phyloP scores from a whole-genome alignment of 176 grass and related monocot genomes.

The Oryza glaberrima region DNA sequence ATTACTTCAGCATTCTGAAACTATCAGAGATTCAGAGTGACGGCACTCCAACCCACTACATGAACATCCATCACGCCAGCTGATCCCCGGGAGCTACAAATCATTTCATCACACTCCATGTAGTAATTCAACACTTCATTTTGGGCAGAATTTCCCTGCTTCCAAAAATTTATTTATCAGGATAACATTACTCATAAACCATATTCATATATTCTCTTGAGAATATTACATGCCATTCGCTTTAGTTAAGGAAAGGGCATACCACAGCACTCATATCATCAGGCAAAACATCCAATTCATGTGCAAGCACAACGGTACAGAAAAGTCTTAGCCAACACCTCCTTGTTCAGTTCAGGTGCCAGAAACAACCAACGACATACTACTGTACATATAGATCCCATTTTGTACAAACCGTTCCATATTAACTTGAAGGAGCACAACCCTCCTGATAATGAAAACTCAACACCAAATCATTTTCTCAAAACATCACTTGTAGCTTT shows the following conservation, averaged over 20 bases:
- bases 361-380: conserved; percentile 28
- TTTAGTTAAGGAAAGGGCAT: not conserved
- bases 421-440: conserved; percentile 29
- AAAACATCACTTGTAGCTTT: conserved; percentile 6
- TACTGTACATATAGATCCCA: conserved; percentile 46
- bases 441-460: not conserved
- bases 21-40: not conserved
- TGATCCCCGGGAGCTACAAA: not conserved
- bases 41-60: not conserved
- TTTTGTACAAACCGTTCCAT: conserved; percentile 30
- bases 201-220: not conserved
- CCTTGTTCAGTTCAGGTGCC: not conserved
- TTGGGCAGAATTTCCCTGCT: not conserved
- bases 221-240: not conserved
- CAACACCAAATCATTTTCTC: not conserved
- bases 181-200: not conserved
- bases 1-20: not conserved
- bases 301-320: conserved; percentile 12
- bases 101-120: not conserved
- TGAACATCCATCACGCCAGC: not conserved
- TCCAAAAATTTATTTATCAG: not conserved
- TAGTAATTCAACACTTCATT: not conserved
- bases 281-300: not conserved
- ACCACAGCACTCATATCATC: not conserved
- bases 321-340: not conserved